phyloP scores from a whole-genome alignment of 345 rosid genomes.

The Gossypium rotundifolium region DNA sequence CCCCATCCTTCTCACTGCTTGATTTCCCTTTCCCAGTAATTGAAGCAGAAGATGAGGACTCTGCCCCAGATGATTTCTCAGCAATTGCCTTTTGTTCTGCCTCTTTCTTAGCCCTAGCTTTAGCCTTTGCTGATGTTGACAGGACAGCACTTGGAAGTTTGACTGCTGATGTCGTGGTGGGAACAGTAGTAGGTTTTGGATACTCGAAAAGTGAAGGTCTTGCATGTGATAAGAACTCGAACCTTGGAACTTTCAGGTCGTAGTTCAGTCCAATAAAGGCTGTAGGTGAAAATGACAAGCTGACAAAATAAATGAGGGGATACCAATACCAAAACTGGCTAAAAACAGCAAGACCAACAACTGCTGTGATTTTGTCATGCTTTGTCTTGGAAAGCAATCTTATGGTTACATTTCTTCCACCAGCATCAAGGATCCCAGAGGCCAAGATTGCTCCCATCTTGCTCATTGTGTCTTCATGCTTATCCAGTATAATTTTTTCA shows the following conservation, averaged over 20 bases:
- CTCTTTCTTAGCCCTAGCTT: slow-evolving; percentile 73
- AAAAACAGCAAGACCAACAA: slow-evolving; percentile 94
- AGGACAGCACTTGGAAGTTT: slow-evolving; percentile 46
- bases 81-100: slow-evolving; percentile 81
- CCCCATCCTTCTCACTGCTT: slow-evolving; percentile 69
- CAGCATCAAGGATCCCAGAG: slow-evolving; percentile 96
- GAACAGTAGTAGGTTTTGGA: slow-evolving; percentile 68
- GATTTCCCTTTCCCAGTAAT: slow-evolving; percentile 68
- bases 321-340: slow-evolving; percentile 80
- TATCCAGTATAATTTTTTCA: slow-evolving; percentile 91
- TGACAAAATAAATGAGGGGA: slow-evolving; percentile 89
- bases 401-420: slow-evolving; percentile 98
- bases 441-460: slow-evolving; percentile 99
- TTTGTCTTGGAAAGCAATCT: slow-evolving; percentile 91
- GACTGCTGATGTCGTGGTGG: slow-evolving; percentile 56
- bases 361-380: slow-evolving; percentile 92
- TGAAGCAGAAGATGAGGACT: slow-evolving; percentile 34
- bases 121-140: slow-evolving; percentile 96
- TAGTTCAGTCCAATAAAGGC: slow-evolving; percentile 71
- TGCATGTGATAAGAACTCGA: neutral
- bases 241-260: slow-evolving; percentile 1
- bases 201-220: neutral
- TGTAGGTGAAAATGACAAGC: slow-evolving; percentile 92
- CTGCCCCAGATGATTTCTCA: slow-evolving; percentile 55
- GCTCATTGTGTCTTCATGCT: slow-evolving; percentile 99